phyloP scores from a whole-genome alignment of 495 filamentous ascomycete species.

The Trichoderma reesei region DNA sequence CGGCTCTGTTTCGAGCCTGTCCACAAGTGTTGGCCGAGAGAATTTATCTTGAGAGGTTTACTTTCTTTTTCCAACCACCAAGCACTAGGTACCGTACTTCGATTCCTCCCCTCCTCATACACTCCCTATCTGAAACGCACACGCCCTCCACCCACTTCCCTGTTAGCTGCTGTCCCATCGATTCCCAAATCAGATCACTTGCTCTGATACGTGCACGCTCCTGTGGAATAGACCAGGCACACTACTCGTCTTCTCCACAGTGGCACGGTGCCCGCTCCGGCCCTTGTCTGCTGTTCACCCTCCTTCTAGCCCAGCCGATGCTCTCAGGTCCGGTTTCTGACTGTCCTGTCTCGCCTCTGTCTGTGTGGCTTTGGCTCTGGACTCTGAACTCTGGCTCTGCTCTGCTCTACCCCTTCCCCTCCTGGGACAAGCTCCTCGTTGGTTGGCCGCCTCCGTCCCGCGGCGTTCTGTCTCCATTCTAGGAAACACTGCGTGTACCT shows the following conservation, averaged over 20 bases:
- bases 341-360: not conserved
- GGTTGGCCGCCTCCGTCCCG: conserved; percentile 21
- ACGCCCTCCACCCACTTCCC: conserved; percentile 3
- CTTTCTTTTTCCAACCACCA: not conserved
- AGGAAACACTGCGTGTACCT: not conserved
- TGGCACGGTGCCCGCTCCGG: conserved; percentile 22
- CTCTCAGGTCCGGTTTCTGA: conserved; percentile 5
- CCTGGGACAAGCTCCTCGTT: conserved; percentile 11
- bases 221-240: conserved; percentile 26
- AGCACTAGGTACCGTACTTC: not conserved
- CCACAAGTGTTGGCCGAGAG: not conserved
- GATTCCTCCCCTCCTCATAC: not conserved
- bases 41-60: not conserved
- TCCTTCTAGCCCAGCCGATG: not conserved
- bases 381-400: not conserved
- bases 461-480: conserved; percentile 4
- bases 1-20: not conserved
- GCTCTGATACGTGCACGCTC: conserved; percentile 29
- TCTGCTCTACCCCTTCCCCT: not conserved
- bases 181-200: conserved; percentile 11
- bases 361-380: not conserved
- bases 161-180: conserved; percentile 3
- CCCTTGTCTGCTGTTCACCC: conserved; percentile 18
- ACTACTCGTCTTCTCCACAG: conserved; percentile 22
- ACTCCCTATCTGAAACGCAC: conserved; percentile 3